Percentiles rank a stretch among this genome's conserved stretches.
Conservation (phyloP, 768 basidiomycete genomes). For the Cyclocybe aegerita region DNA sequence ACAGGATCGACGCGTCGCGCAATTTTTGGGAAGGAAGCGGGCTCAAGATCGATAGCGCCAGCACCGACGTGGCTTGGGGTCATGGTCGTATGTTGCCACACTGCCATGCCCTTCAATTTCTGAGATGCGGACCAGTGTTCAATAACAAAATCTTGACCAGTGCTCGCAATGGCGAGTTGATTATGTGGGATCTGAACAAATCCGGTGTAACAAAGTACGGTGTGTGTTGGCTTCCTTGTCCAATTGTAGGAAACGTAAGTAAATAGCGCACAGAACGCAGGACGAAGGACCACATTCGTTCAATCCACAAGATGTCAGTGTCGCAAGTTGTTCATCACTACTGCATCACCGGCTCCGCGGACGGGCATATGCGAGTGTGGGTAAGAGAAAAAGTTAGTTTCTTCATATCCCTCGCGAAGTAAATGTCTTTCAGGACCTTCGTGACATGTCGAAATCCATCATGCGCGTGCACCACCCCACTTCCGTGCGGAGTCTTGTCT, state of each 20-base stretch:
- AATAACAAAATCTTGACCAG: conserved; percentile 79
- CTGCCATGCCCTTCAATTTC: conserved; percentile 1
- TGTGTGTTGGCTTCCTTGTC: conserved; percentile 27
- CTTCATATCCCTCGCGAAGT: background rate
- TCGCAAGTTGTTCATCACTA: conserved; percentile 70
- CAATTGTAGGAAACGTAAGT: background rate
- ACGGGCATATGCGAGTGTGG: conserved; percentile 81
- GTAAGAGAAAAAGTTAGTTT: conserved; percentile 34
- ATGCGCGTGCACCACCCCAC: conserved; percentile 72
- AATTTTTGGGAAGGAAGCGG: conserved; percentile 81
- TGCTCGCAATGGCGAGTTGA: conserved; percentile 77
- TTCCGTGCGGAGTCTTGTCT: conserved; percentile 65
- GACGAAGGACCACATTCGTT: conserved; percentile 68
- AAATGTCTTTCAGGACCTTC: conserved; percentile 54
- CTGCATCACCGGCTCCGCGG: conserved; percentile 78
- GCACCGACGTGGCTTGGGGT: conserved; percentile 83
- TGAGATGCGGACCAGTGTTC: conserved; percentile 45
- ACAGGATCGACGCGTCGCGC: conserved; percentile 68
- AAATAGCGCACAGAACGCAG: conserved; percentile 47
- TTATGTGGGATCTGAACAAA: conserved; percentile 81
- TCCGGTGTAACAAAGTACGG: conserved; percentile 68
- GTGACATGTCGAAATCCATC: conserved; percentile 66
- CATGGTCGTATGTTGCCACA: conserved; percentile 49
- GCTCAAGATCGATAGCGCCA: conserved; percentile 74
- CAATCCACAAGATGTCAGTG: conserved; percentile 68